These are phyloP conservation scores for Fistulifera pelliculosa DNA, from an alignment of 108 stramenopile genomes.

Conservation along the genomic window DNA sequence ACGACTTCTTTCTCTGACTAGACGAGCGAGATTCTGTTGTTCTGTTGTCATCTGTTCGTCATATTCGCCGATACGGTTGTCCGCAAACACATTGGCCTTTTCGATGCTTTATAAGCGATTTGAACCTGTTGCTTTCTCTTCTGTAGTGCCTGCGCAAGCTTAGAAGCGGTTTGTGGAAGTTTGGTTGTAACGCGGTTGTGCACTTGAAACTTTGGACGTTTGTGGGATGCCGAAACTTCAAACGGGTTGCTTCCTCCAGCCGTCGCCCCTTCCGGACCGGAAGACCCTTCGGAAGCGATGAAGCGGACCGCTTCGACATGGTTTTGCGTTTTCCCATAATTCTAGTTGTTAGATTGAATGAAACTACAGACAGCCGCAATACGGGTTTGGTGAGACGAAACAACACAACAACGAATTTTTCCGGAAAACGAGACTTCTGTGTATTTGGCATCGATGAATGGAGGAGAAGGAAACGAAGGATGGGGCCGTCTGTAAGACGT, in stretches of 20 bases:
- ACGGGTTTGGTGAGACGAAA: background rate
- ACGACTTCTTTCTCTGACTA: slow-evolving; percentile 64
- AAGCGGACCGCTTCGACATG: slow-evolving; percentile 57
- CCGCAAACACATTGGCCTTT: slow-evolving; percentile 67
- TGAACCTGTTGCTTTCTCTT: slow-evolving; percentile 25
- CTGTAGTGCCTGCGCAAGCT: slow-evolving; percentile 23
- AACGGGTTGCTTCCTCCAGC: slow-evolving; percentile 55
- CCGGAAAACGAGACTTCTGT: too few relatives aligned
- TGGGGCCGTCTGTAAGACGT: too few relatives aligned
- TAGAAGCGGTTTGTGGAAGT: slow-evolving; percentile 2
- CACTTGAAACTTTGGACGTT: slow-evolving; percentile 58
- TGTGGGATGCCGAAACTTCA: slow-evolving; percentile 43
- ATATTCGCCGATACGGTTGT: slow-evolving; percentile 75
- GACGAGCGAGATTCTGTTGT: slow-evolving; percentile 65
- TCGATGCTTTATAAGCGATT: slow-evolving; percentile 20
- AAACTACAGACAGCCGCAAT: too few relatives aligned
- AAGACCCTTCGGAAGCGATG: slow-evolving; percentile 59
- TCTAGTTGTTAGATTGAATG: too few relatives aligned
- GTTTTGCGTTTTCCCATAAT: slow-evolving; percentile 54
- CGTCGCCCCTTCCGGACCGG: slow-evolving; percentile 34
- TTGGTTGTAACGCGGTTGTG: slow-evolving; percentile 48
- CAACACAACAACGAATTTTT: background rate
- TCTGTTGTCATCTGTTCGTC: slow-evolving; percentile 33
- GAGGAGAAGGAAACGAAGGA: too few relatives aligned
- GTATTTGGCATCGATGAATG: too few relatives aligned